These are phyloP conservation scores for Pyrenophora graminea DNA, from an alignment of 2,329 filamentous ascomycete species.

Conservation along the genomic window DNA sequence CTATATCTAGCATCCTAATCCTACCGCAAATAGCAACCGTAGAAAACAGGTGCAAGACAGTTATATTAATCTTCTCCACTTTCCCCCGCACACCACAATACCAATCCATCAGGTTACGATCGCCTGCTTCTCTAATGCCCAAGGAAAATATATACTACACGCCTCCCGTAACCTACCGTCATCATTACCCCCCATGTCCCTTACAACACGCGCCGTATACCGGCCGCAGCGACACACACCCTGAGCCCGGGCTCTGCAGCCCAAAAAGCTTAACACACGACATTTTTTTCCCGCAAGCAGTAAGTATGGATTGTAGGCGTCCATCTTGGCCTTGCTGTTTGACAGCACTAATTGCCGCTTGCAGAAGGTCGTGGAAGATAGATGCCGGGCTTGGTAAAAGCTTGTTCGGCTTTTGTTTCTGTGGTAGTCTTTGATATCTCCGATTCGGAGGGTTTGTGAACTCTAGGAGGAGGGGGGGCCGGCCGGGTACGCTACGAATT, in stretches of 20 bases:
- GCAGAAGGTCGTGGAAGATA: conserved; percentile 5
- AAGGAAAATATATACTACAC: too few species aligned
- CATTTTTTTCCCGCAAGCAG: conserved; percentile 5
- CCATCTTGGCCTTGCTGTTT: conserved; percentile 4
- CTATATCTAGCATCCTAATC: not conserved
- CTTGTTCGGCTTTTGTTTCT: not conserved
- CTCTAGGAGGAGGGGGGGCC: too few species aligned
- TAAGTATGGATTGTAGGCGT: conserved; percentile 12
- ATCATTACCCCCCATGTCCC: not conserved
- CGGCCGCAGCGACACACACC: conserved; percentile 1
- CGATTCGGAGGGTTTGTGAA: not conserved
- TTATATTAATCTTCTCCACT: conserved; percentile 11
- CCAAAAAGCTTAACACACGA: not conserved
- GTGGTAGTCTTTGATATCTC: not conserved
- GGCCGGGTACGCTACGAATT: not conserved
- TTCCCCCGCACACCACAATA: not conserved
- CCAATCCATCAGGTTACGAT: not conserved
- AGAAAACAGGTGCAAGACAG: conserved; percentile 15
- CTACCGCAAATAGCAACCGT: conserved; percentile 15
- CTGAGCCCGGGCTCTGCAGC: not conserved
- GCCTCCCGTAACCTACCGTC: too few species aligned
- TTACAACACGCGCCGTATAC: not conserved
- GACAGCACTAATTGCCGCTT: conserved; percentile 1
- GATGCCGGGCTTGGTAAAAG: conserved; percentile 10
- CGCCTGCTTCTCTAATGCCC: too few species aligned